Evolutionary conservation across 768 basidiomycete species (phyloP), one percentile per base, ranked within the genome.

Genomic region (Sistotremastrum suecicum): DNA sequence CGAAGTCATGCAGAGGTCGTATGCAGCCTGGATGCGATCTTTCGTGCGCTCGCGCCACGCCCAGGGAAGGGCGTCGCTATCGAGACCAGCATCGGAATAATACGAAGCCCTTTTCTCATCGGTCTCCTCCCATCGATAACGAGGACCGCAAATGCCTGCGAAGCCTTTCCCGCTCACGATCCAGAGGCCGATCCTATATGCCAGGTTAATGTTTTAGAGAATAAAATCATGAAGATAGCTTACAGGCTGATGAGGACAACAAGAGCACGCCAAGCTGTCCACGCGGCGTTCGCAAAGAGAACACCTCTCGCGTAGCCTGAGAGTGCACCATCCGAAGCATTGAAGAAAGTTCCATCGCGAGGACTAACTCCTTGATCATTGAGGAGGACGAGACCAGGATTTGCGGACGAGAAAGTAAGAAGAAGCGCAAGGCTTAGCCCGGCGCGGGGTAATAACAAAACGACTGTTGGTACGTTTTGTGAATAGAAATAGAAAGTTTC

Each of bases 401-500:
- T 64, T 3, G 77, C 64, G 11, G 64, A 58, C 44, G 72, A 74
- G 60, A 79, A 83, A 0, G 72, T 61, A 39, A 90, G 62, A n/a
- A 91, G 69, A 31, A 90, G 60, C 1, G 83, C 79, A 4, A 91
- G 62, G 37, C 69, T 71, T 37, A 94, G 65, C 6, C 77, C 87
- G 32, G 86, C 86, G 48, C 90, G 75, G 29, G 90, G 90, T 12
- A 94, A 65, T 37, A 91, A 72, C n/a, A 88, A 70, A 6, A 76
- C 72, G 37, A 91, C 76, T 0, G 83, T 86, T 4, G 89, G 82
- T 34, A 82, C 59, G 56, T 90, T 88, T 65, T 94, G 90, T 1
- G 88, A 78, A 52, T 85, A 83, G 56, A 76, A 77, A 67, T 78
- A 85, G 58, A 74, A 85, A 9, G 80, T 80, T 63, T 94, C 89